Evolutionary conservation across 805 yeast species (phyloP), one percentile per base, ranked within the genome.

Genomic region (Candida nitratophila): DNA sequence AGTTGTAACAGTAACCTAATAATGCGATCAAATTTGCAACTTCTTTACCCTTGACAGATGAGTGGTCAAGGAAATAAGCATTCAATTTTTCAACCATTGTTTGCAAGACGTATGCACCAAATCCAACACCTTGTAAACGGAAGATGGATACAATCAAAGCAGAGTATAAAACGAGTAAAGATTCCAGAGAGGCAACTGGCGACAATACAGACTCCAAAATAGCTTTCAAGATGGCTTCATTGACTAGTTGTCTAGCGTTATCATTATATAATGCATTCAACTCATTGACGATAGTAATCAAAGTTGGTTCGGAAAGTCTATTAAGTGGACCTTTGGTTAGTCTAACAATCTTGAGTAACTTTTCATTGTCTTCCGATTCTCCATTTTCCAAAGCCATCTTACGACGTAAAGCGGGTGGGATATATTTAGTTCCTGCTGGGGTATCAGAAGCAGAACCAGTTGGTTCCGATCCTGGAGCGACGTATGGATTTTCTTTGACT

Each of bases 101-200:
- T 58, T 93, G 99, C 30, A 89, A 71, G 47, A 89, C 83, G 52
- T 69, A 76, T 0, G 97, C 99, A 47, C 96, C 97, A 60, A 88
- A 84, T 49, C 88, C 96, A 33, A 81, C 77, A 19, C 99, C 98
- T 52, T 86, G 85, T 19, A 81, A 56, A 47, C 85, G 74, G 64
- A 85, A 88, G 21, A 93, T 60, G 1, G 96, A 83, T 20, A 81
- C 81, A 2, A 82, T 76, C 8, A 88, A 70, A 6, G 88, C 82
- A 1, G 96, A 84, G 60, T 91, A 90, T 29, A 86, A 70, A 47
- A 84, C 75, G 34, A 90, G 77, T 59, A 88, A 87, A 1, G 85
- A 77, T 50, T 90, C 97, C 40, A 88, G 65, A 41, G 89, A 64
- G 39, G 84, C 74, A 3, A 83, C 81, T 26, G 81, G 83, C 27